Percentiles rank a stretch among this genome's conserved stretches.
These are phyloP conservation scores for Colletotrichum navitas DNA, from an alignment of 2,329 filamentous ascomycete species.

Conservation along the genomic window DNA sequence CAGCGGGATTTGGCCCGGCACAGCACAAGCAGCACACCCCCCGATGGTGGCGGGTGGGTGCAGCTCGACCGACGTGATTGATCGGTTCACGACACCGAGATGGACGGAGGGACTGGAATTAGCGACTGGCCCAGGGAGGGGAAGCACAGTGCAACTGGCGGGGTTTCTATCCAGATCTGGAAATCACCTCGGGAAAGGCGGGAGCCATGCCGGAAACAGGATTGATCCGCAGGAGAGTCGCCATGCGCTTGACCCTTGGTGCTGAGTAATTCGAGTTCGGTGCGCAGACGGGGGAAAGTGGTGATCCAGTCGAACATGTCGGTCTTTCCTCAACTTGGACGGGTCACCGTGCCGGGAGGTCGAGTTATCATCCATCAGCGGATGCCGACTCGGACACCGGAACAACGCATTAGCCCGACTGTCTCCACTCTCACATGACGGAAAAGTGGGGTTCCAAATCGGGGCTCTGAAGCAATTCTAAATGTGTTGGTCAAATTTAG, in stretches of 20 bases:
- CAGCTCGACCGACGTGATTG: constrained; percentile 20
- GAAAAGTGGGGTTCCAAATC: background rate
- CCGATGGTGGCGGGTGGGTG: constrained; percentile 6
- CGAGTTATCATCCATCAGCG: constrained; percentile 3
- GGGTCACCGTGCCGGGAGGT: constrained; percentile 18
- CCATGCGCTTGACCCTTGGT: background rate
- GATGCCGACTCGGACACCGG: constrained; percentile 32
- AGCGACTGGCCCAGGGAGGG: constrained; percentile 25
- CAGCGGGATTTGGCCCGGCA: background rate
- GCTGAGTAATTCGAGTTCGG: constrained; percentile 11
- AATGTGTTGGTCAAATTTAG: background rate
- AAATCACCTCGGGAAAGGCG: constrained; percentile 23
- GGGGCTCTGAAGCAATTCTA: constrained; percentile 1
- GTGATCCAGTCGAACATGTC: constrained; percentile 15
- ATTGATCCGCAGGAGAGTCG: constrained; percentile 15
- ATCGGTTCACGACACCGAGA: background rate
- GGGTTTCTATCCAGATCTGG: constrained; percentile 18
- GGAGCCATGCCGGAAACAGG: constrained; percentile 23
- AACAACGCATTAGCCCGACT: constrained; percentile 32
- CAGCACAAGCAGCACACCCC: background rate
- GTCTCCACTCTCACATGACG: constrained; percentile 34
- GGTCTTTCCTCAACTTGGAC: constrained; percentile 14
- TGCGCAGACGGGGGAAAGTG: background rate
- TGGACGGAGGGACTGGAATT: constrained; percentile 5
- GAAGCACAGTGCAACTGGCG: background rate